Evolutionary conservation across 208 protist species (phyloP).

Genomic region (Kentomonas sorsogonicus): DNA sequence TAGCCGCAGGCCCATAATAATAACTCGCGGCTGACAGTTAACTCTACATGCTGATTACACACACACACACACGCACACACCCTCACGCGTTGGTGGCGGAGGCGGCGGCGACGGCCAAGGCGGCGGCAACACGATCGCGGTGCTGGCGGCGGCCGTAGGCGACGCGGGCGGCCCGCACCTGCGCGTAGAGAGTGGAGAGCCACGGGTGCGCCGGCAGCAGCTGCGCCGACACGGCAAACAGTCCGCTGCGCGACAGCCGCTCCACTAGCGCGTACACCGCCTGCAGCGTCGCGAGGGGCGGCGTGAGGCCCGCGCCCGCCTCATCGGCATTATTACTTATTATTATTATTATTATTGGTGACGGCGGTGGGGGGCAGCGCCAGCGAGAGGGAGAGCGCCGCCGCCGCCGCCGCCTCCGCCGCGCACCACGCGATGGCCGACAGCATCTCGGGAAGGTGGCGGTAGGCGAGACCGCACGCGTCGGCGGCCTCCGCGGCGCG

Average conservation of each 20-base stretch:
- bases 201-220: constrained; percentile 35
- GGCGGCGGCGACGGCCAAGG: background rate
- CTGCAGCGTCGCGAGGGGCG: constrained; percentile 30
- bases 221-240: constrained; percentile 55
- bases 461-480: constrained; percentile 46
- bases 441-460: constrained; percentile 33
- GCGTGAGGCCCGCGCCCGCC: constrained; percentile 15
- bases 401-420: constrained; percentile 44
- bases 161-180: constrained; percentile 51
- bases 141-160: constrained; percentile 23
- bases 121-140: background rate
- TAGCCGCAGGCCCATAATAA: no score
- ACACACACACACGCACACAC: no score
- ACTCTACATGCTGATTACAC: no score
- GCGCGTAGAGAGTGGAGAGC: constrained; percentile 38
- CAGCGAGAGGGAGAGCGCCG: constrained; percentile 46
- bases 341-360: no score
- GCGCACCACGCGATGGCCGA: constrained; percentile 45
- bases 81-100: background rate
- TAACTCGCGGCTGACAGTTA: no score
- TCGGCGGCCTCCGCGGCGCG: constrained; percentile 27
- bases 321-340: constrained; percentile 5
- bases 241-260: constrained; percentile 41
- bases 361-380: no score
- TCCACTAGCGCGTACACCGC: constrained; percentile 50